phyloP scores from a whole-genome alignment of 1,139 yeast genomes.

The Maudiozyma humilis region DNA sequence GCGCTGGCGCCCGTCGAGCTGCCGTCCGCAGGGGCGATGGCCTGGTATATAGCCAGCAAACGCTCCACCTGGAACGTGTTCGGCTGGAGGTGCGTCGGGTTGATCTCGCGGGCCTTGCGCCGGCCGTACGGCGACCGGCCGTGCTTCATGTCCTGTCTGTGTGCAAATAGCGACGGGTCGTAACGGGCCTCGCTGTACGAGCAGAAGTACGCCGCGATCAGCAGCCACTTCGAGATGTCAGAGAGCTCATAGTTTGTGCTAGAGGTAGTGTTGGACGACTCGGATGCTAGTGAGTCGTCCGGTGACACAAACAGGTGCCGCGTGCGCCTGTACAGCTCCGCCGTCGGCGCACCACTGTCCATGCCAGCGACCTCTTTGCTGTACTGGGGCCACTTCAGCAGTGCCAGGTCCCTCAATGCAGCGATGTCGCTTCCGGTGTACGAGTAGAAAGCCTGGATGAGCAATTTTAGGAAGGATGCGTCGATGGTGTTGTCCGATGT shows the following conservation, averaged over 20 bases:
- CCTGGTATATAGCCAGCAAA: conserved; percentile 57
- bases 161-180: conserved; percentile 57
- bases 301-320: neutral
- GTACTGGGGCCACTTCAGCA: conserved; percentile 24
- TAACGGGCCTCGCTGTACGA: conserved; percentile 56
- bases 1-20: neutral
- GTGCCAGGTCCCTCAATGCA: conserved; percentile 26
- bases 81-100: conserved; percentile 52
- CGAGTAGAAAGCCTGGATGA: conserved; percentile 28
- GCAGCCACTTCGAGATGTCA: conserved; percentile 48
- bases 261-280: neutral
- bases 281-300: neutral
- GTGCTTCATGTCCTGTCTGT: conserved; percentile 39
- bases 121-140: conserved; percentile 36
- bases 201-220: conserved; percentile 66
- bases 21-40: conserved; percentile 37
- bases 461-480: conserved; percentile 20
- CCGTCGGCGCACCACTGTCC: conserved; percentile 2
- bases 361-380: no score
- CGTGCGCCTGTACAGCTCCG: neutral
- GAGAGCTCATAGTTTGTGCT: conserved; percentile 35
- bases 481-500: neutral
- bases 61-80: conserved; percentile 61
- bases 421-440: conserved; percentile 29
- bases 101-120: conserved; percentile 41